These are phyloP conservation scores for Ceratonia siliqua DNA, from an alignment of 306 rosid genomes.

Conservation along the genomic window DNA sequence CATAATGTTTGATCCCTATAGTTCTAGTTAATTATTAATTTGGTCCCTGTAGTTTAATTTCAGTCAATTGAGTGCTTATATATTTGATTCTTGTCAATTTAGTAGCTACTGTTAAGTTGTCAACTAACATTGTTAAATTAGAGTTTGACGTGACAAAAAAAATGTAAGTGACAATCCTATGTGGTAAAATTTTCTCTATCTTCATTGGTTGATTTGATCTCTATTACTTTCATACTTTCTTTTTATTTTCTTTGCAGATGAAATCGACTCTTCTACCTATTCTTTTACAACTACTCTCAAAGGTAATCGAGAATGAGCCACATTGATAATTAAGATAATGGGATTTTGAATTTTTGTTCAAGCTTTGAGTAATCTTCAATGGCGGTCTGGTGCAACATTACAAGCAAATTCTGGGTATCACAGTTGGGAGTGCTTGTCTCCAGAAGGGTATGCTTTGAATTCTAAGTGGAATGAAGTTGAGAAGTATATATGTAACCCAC, in stretches of 20 bases:
- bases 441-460: conserved; percentile 89
- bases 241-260: conserved; percentile 58
- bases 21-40: too few relatives aligned
- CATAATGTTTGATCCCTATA: too few relatives aligned
- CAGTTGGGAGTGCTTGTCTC: conserved; percentile 76
- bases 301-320: conserved; percentile 45
- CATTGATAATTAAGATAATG: neutral
- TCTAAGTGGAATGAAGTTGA: conserved; percentile 99
- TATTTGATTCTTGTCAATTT: too few relatives aligned
- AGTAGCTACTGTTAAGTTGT: too few relatives aligned
- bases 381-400: conserved; percentile 54
- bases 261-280: conserved; percentile 94
- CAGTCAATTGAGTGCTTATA: too few relatives aligned
- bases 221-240: too few relatives aligned
- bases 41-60: too few relatives aligned
- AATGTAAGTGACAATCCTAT: too few relatives aligned
- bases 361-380: neutral
- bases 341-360: neutral
- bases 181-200: too few relatives aligned
- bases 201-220: too few relatives aligned
- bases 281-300: conserved; percentile 90
- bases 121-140: too few relatives aligned
- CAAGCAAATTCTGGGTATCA: conserved; percentile 68
- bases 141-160: too few relatives aligned
- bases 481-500: conserved; percentile 90